These are phyloP conservation scores for Russula sp. DNA, from an alignment of 768 basidiomycete genomes.

Conservation along the genomic window DNA sequence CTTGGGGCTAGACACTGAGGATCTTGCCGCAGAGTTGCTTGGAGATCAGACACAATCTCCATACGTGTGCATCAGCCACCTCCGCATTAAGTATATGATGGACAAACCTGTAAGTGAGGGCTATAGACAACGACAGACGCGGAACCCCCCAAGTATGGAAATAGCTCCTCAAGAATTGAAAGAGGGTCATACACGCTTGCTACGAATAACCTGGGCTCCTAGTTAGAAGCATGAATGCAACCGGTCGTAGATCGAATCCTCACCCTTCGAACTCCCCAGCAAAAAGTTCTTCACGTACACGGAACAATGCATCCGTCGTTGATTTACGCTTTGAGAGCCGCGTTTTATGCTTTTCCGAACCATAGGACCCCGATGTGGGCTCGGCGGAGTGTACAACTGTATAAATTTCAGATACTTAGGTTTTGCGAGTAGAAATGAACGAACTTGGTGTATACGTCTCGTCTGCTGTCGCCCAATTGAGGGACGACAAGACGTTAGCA, in stretches of 20 bases:
- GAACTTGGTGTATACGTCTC: conserved; percentile 66
- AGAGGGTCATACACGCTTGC: conserved; percentile 82
- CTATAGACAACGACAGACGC: conserved; percentile 83
- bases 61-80: not conserved
- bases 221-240: not conserved
- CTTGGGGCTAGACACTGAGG: conserved; percentile 71
- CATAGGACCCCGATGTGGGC: conserved; percentile 49
- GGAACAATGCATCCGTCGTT: conserved; percentile 54
- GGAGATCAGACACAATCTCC: conserved; percentile 72
- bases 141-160: conserved; percentile 78
- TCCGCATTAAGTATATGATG: not conserved
- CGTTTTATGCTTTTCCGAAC: conserved; percentile 65
- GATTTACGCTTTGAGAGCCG: conserved; percentile 74
- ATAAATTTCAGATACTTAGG: conserved; percentile 16
- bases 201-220: conserved; percentile 56
- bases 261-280: conserved; percentile 86
- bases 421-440: not conserved
- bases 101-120: conserved; percentile 66
- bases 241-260: conserved; percentile 25
- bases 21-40: conserved; percentile 58
- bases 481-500: conserved; percentile 50
- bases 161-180: conserved; percentile 68
- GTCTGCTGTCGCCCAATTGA: conserved; percentile 91
- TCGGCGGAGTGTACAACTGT: conserved; percentile 58
- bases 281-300: conserved; percentile 74